Percentiles rank a stretch among this genome's conserved stretches.
These are phyloP conservation scores for Trametes elegans DNA, from an alignment of 768 basidiomycete genomes.

Conservation along the genomic window DNA sequence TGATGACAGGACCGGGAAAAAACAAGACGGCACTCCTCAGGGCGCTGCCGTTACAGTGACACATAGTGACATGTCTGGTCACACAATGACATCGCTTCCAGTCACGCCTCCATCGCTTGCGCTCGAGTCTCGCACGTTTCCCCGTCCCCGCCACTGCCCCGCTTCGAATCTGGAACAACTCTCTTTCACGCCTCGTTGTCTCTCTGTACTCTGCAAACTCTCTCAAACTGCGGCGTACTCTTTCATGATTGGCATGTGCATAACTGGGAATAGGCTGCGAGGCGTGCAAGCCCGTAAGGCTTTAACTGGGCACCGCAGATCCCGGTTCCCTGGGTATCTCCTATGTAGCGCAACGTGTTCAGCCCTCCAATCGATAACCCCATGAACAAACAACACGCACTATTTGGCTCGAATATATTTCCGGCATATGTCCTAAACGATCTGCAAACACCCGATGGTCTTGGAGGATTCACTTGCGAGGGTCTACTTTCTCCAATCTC, in stretches of 20 bases:
- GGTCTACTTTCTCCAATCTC: neutral
- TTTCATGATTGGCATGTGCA: neutral
- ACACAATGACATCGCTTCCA: neutral
- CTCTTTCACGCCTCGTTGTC: neutral
- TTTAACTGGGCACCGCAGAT: neutral
- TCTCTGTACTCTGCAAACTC: neutral
- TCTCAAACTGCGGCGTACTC: neutral
- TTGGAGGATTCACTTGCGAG: neutral
- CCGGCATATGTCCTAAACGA: neutral
- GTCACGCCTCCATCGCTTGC: neutral
- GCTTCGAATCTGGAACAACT: neutral
- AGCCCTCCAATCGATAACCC: neutral
- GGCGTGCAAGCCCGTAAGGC: neutral
- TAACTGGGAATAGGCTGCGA: neutral
- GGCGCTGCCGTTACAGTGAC: constrained; percentile 11
- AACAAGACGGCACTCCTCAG: constrained; percentile 13
- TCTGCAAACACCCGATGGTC: too few species aligned
- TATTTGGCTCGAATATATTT: neutral
- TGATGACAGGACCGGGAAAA: constrained; percentile 22
- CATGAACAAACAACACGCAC: too few species aligned
- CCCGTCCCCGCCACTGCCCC: constrained; percentile 1
- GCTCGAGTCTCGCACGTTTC: constrained; percentile 11
- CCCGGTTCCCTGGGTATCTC: neutral
- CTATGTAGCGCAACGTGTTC: neutral
- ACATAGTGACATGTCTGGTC: constrained; percentile 1